These are phyloP conservation scores for Cardamine resedifolia DNA, from an alignment of 345 rosid genomes.

Conservation along the genomic window DNA sequence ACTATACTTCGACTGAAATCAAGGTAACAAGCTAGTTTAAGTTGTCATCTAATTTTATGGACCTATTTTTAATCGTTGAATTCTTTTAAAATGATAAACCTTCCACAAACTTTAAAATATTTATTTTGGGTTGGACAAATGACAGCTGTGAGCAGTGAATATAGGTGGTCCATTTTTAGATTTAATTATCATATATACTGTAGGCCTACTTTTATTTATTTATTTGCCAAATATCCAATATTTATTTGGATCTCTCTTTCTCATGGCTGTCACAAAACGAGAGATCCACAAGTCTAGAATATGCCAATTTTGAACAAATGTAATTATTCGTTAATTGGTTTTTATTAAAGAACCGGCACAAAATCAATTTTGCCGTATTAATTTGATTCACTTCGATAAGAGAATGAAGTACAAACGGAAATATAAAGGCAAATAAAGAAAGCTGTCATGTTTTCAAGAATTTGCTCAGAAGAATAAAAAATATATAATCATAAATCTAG, in stretches of 20 bases:
- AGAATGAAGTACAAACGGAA: not conserved
- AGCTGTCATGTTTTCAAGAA: not conserved
- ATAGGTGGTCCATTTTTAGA: constrained; percentile 22
- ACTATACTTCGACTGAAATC: constrained; percentile 27
- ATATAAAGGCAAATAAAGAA: not conserved
- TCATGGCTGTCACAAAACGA: constrained; percentile 21
- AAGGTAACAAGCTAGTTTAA: constrained; percentile 26
- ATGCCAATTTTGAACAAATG: not conserved
- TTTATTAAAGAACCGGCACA: constrained; percentile 16
- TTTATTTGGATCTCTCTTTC: constrained; percentile 6
- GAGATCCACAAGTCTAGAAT: constrained; percentile 36
- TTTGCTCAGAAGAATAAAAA: not conserved
- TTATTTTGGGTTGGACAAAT: constrained; percentile 23
- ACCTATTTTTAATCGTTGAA: not conserved
- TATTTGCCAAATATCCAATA: not conserved
- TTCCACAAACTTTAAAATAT: not conserved
- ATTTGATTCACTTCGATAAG: not conserved
- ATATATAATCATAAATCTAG: not conserved
- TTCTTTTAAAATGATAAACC: not conserved
- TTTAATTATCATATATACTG: not conserved
- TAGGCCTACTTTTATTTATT: constrained; percentile 12
- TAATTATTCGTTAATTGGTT: not conserved
- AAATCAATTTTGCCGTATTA: not conserved
- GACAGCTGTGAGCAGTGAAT: constrained; percentile 36
- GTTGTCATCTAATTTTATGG: not conserved